Conservation (phyloP, 1,284 basidiomycete species). For the Ustilago cynodontis region DNA sequence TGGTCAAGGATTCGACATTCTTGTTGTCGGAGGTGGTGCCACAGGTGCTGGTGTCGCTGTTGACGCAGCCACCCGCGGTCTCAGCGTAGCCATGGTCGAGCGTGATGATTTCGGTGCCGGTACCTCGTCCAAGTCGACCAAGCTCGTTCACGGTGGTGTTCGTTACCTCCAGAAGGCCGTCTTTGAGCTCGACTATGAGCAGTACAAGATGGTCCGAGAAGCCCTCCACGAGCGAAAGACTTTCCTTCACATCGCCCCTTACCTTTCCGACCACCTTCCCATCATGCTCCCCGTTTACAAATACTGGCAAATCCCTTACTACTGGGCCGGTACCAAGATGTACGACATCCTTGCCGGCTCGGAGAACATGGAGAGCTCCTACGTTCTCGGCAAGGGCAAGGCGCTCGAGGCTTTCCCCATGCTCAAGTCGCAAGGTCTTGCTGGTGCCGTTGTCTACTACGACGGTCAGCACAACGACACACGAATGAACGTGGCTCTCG, state of each 20-base stretch:
- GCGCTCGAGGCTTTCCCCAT: slow-evolving; percentile 95
- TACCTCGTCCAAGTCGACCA: slow-evolving; percentile 96
- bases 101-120: slow-evolving; percentile 89
- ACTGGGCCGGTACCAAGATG: slow-evolving; percentile 94
- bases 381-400: slow-evolving; percentile 88
- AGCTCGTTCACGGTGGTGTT: slow-evolving; percentile 97
- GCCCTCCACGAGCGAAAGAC: slow-evolving; percentile 92
- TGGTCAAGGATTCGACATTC: slow-evolving; percentile 74
- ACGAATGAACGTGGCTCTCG: slow-evolving; percentile 90
- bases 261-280: slow-evolving; percentile 89
- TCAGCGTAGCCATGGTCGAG: slow-evolving; percentile 93
- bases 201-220: slow-evolving; percentile 92
- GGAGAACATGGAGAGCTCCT: slow-evolving; percentile 96
- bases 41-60: slow-evolving; percentile 94
- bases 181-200: slow-evolving; percentile 88
- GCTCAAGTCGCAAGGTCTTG: slow-evolving; percentile 91
- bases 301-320: slow-evolving; percentile 98
- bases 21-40: slow-evolving; percentile 90
- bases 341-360: slow-evolving; percentile 95
- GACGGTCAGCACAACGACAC: slow-evolving; percentile 99
- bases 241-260: slow-evolving; percentile 95
- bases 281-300: slow-evolving; percentile 91
- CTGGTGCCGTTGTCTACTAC: slow-evolving; percentile 95
- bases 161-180: slow-evolving; percentile 97
- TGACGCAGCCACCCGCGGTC: slow-evolving; percentile 90